A percentile compares a stretch with the other conserved stretches of the same genome.
Evolutionary conservation across 2,329 filamentous ascomycete genomes (phyloP).

Genomic region (Alternaria atra): DNA sequence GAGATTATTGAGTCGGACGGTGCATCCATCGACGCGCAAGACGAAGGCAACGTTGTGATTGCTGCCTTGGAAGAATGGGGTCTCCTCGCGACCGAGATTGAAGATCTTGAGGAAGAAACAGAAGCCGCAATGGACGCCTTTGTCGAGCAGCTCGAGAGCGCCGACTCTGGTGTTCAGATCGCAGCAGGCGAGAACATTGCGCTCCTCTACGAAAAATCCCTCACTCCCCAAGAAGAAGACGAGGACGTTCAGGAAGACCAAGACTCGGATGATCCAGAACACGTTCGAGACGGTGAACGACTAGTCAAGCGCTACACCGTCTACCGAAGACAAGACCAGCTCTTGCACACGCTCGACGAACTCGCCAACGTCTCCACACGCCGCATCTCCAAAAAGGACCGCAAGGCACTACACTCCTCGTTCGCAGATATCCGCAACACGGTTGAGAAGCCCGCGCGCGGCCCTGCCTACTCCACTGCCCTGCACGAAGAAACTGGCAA

Average conservation of each 20-base stretch:
- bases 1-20: slow-evolving; percentile 85
- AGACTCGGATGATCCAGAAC: slow-evolving; percentile 56
- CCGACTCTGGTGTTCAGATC: slow-evolving; percentile 75
- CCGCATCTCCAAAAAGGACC: slow-evolving; percentile 71
- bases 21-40: slow-evolving; percentile 72
- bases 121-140: slow-evolving; percentile 80
- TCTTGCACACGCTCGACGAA: slow-evolving; percentile 66
- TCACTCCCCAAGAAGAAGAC: slow-evolving; percentile 66
- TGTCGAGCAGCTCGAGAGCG: slow-evolving; percentile 83
- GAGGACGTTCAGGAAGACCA: slow-evolving; percentile 62
- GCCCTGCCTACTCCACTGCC: slow-evolving; percentile 72
- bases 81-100: slow-evolving; percentile 78
- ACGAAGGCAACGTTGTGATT: slow-evolving; percentile 74
- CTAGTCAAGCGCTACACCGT: slow-evolving; percentile 72
- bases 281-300: slow-evolving; percentile 32
- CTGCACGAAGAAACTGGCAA: slow-evolving; percentile 68
- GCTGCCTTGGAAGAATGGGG: slow-evolving; percentile 82
- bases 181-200: slow-evolving; percentile 83
- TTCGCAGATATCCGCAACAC: slow-evolving; percentile 73
- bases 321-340: slow-evolving; percentile 70
- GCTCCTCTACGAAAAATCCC: slow-evolving; percentile 79
- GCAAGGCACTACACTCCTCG: slow-evolving; percentile 70
- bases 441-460: slow-evolving; percentile 71
- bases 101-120: slow-evolving; percentile 76
- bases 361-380: slow-evolving; percentile 69